These are phyloP conservation scores for Tetraselmis chui DNA, from an alignment of 139 green algal genomes.

Conservation along the genomic window DNA sequence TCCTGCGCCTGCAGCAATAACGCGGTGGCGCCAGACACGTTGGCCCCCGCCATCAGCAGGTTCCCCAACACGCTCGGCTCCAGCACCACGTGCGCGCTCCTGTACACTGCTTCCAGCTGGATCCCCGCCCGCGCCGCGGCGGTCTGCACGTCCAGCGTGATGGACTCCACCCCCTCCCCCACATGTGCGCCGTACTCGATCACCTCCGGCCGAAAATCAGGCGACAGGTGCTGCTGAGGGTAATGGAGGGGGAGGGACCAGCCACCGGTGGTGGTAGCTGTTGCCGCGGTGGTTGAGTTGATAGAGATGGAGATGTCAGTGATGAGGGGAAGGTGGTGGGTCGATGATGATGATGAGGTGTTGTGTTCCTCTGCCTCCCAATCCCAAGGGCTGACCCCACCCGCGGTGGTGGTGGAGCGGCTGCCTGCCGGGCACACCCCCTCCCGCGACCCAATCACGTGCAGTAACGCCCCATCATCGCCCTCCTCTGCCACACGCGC, in stretches of 20 bases:
- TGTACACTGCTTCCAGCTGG: background rate
- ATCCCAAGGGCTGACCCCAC: too few species aligned
- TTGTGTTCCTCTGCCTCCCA: too few species aligned
- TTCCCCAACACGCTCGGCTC: background rate
- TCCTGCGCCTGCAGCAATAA: background rate
- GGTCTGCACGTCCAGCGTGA: background rate
- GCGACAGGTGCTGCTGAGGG: too few species aligned
- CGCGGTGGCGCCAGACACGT: background rate
- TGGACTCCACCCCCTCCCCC: background rate
- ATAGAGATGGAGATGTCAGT: background rate
- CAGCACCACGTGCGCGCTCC: background rate
- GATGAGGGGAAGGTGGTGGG: too few species aligned
- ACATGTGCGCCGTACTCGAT: background rate
- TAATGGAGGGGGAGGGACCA: too few species aligned
- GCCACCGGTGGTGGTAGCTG: background rate
- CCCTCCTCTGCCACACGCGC: background rate
- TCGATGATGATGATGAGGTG: too few species aligned
- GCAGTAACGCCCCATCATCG: background rate
- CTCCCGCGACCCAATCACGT: background rate
- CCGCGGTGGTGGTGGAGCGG: too few species aligned
- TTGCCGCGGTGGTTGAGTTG: background rate
- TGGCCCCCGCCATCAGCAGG: background rate
- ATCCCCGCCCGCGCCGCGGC: background rate
- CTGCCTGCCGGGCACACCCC: background rate
- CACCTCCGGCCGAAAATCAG: background rate